phyloP scores from a whole-genome alignment of 495 filamentous ascomycete genomes.

The Penicillium salamii region DNA sequence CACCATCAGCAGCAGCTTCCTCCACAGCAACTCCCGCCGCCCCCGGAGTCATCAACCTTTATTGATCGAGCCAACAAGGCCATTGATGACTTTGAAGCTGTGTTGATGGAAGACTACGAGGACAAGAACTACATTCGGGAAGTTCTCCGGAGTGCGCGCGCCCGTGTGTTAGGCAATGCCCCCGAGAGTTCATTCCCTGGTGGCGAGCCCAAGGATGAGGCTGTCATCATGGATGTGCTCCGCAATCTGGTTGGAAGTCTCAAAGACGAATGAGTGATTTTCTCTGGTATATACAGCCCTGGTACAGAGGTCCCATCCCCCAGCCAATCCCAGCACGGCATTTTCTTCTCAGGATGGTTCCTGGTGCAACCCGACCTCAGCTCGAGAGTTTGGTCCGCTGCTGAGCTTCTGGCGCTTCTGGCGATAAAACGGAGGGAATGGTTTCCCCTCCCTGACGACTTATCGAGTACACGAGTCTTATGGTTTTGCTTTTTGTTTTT shows the following conservation, averaged over 20 bases:
- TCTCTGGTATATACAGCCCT: neutral
- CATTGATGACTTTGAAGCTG: conserved; percentile 49
- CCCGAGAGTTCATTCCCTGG: conserved; percentile 47
- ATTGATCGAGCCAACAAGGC: conserved; percentile 48
- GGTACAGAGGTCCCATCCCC: neutral
- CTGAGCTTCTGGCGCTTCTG: neutral
- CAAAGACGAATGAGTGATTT: conserved; percentile 30
- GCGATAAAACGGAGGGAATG: neutral
- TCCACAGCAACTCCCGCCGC: conserved; percentile 30
- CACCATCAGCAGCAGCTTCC: conserved; percentile 27
- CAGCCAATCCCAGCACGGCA: neutral
- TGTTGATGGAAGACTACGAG: conserved; percentile 49
- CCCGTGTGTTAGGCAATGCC: conserved; percentile 41
- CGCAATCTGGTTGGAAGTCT: conserved; percentile 41
- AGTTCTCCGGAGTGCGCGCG: conserved; percentile 48
- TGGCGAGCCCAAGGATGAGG: conserved; percentile 47
- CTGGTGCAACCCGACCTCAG: neutral
- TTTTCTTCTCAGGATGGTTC: neutral
- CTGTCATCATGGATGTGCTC: conserved; percentile 44
- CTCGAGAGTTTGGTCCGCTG: conserved; percentile 1
- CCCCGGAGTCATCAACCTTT: conserved; percentile 45
- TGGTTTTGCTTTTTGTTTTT: conserved; percentile 23
- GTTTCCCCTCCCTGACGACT: conserved; percentile 19
- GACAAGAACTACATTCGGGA: conserved; percentile 51
- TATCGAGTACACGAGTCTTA: conserved; percentile 30